phyloP scores from a whole-genome alignment of 2,329 filamentous ascomycete genomes.

The Ophioceras dolichostomum region DNA sequence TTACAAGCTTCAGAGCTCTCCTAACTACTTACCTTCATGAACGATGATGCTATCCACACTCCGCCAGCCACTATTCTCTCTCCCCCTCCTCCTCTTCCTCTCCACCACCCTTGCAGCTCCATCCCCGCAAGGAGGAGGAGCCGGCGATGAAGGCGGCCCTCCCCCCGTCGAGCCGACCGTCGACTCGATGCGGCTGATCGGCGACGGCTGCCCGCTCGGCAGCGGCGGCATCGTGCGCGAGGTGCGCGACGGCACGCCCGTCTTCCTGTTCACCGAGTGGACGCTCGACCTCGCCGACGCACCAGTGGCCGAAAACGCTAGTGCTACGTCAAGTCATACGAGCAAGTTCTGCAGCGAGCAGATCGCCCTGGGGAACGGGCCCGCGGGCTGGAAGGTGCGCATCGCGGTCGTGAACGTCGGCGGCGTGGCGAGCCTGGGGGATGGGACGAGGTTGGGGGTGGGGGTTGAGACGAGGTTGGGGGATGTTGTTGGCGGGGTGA shows the following conservation, averaged over 20 bases:
- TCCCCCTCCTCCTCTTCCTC: too few relatives aligned
- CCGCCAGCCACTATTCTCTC: too few relatives aligned
- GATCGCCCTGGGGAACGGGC: conserved; percentile 9
- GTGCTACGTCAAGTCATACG: too few relatives aligned
- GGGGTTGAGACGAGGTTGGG: conserved; percentile 8
- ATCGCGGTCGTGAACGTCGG: conserved; percentile 8
- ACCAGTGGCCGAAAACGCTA: too few relatives aligned
- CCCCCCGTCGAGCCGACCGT: neutral
- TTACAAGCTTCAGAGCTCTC: too few relatives aligned
- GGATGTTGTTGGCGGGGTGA: conserved; percentile 7
- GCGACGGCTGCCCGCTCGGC: conserved; percentile 12
- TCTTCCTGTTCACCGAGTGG: conserved; percentile 11
- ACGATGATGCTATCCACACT: too few relatives aligned
- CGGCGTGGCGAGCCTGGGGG: conserved; percentile 8
- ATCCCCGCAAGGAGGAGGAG: neutral
- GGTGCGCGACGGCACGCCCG: conserved; percentile 9
- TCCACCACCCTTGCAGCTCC: too few relatives aligned
- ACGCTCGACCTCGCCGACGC: conserved; percentile 4
- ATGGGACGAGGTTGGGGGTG: conserved; percentile 7
- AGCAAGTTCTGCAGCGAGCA: conserved; percentile 12
- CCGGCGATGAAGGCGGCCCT: neutral
- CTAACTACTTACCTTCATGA: too few relatives aligned
- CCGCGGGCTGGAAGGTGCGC: conserved; percentile 10
- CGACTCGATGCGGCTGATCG: conserved; percentile 7
- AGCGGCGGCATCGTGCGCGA: conserved; percentile 8